These are phyloP conservation scores for Sphagnurus paluster DNA, from an alignment of 1,284 basidiomycete genomes.

Conservation along the genomic window DNA sequence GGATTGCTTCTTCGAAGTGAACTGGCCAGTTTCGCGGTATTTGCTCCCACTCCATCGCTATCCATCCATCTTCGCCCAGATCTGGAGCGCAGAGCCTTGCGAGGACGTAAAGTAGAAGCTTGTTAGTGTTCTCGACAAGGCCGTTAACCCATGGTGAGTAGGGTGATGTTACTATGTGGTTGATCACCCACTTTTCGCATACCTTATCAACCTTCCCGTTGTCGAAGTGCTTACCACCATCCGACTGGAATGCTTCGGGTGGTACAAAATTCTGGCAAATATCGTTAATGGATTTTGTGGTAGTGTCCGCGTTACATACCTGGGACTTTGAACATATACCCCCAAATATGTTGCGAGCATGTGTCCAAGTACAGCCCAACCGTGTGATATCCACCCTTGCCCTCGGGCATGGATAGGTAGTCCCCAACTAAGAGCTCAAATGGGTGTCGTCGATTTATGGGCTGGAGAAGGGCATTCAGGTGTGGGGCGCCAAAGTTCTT, in stretches of 20 bases:
- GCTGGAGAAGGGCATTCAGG: constrained; percentile 32
- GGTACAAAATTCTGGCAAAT: not conserved
- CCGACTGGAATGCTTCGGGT: not conserved
- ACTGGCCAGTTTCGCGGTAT: not conserved
- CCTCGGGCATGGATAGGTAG: constrained; percentile 5
- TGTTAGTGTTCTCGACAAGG: not conserved
- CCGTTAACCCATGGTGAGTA: not conserved
- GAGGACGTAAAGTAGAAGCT: not conserved
- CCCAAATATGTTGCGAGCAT: constrained; percentile 5
- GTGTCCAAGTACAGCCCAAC: too few species aligned
- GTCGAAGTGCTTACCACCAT: not conserved
- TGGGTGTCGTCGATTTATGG: constrained; percentile 33
- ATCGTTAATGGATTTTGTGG: not conserved
- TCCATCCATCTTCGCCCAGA: constrained; percentile 20
- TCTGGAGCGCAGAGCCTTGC: not conserved
- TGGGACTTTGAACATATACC: not conserved
- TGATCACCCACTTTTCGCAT: not conserved
- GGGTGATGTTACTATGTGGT: not conserved
- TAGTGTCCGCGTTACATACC: not conserved
- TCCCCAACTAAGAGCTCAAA: constrained; percentile 2
- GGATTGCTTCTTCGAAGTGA: constrained; percentile 4
- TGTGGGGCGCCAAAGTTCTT: constrained; percentile 15
- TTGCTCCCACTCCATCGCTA: not conserved
- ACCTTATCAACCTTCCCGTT: not conserved
- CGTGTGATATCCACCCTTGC: constrained; percentile 3